Conservation (phyloP, 1,284 basidiomycete genomes). For the Ganoderma multipileum region DNA sequence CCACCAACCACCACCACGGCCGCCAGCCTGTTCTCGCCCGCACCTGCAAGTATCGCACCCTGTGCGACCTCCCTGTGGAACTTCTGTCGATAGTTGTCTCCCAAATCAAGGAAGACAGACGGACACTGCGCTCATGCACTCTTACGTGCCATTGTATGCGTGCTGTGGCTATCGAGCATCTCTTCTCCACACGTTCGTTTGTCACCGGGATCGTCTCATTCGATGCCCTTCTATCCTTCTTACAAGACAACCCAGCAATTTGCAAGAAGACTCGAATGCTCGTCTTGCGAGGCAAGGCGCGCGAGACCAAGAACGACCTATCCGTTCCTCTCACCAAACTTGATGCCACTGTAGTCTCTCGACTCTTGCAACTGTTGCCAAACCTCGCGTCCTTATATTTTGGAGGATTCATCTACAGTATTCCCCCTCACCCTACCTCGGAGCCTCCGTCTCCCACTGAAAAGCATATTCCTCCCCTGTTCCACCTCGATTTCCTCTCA, state of each 20-base stretch:
- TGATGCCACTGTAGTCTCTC: not conserved
- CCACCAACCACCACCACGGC: not conserved
- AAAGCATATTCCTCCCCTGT: not conserved
- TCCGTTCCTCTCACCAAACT: not conserved
- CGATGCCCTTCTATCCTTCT: not conserved
- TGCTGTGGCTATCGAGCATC: not conserved
- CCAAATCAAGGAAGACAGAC: not conserved
- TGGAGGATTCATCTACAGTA: not conserved
- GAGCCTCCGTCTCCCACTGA: not conserved
- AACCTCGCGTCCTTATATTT: not conserved
- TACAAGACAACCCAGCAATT: not conserved
- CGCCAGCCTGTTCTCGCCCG: not conserved
- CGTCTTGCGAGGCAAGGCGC: not conserved
- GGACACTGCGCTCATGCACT: not conserved
- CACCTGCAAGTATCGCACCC: not conserved
- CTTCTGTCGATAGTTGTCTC: not conserved
- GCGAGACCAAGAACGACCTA: not conserved
- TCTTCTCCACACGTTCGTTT: not conserved
- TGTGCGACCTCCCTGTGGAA: not conserved
- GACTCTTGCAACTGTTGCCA: not conserved
- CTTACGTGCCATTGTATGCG: not conserved
- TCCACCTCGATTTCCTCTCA: not conserved
- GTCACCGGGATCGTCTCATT: not conserved
- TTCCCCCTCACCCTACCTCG: not conserved
- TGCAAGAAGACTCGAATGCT: not conserved